These are phyloP conservation scores for Globisporangium polare DNA, from an alignment of 352 stramenopile species.

Conservation along the genomic window DNA sequence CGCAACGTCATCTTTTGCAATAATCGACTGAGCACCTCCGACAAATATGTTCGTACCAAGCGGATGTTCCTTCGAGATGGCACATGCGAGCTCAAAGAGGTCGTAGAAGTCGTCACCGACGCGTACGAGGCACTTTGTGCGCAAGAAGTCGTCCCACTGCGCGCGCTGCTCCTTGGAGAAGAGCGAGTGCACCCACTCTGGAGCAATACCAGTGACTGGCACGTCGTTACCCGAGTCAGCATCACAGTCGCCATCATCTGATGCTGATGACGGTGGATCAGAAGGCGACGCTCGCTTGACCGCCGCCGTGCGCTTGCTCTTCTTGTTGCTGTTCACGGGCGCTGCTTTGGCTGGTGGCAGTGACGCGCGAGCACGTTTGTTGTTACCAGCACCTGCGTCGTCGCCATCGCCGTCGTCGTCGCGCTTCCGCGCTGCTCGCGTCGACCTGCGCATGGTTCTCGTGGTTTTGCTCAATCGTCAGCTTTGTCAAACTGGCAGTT, in stretches of 20 bases:
- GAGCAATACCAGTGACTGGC: background rate
- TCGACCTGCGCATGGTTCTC: slow-evolving; percentile 26
- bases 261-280: no score
- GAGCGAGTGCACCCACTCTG: background rate
- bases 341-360: background rate
- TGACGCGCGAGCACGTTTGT: background rate
- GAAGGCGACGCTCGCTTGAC: background rate
- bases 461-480: no score
- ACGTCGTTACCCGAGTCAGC: background rate
- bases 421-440: slow-evolving; percentile 12
- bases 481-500: no score
- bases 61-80: slow-evolving; percentile 25
- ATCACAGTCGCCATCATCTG: background rate
- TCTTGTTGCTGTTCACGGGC: background rate
- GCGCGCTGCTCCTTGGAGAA: slow-evolving; percentile 16
- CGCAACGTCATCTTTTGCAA: background rate
- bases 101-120: slow-evolving; percentile 39
- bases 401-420: slow-evolving; percentile 2
- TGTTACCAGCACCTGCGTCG: background rate
- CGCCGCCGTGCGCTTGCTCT: background rate
- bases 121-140: slow-evolving; percentile 28
- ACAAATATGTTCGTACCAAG: slow-evolving; percentile 19
- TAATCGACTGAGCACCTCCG: background rate
- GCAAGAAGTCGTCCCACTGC: slow-evolving; percentile 39
- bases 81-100: slow-evolving; percentile 37